phyloP scores from a whole-genome alignment of 2,329 filamentous ascomycete genomes.

The Calonectria pseudoturangicola region DNA sequence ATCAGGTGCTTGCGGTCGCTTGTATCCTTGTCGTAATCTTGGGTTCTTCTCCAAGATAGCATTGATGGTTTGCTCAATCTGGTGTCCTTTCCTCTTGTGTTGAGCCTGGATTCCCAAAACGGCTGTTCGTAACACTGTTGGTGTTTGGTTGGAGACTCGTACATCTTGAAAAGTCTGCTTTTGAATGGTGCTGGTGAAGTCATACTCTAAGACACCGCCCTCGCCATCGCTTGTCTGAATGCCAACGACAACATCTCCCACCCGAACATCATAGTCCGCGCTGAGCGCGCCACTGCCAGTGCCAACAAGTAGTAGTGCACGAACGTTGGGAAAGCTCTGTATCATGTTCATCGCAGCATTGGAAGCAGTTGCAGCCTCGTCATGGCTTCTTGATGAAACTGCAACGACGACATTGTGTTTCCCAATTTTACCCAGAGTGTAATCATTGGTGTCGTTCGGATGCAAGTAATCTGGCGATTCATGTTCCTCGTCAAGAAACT shows the following conservation, averaged over 20 bases:
- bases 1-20: neutral
- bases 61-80: neutral
- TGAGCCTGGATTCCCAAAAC: neutral
- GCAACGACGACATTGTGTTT: conserved; percentile 31
- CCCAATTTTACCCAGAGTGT: neutral
- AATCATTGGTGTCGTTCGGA: neutral
- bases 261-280: neutral
- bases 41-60: neutral
- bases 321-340: conserved; percentile 7
- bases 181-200: neutral
- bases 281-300: conserved; percentile 3
- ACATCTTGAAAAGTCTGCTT: neutral
- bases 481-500: conserved; percentile 20
- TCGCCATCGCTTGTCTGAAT: neutral
- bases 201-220: neutral
- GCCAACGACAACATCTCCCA: conserved; percentile 8
- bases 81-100: neutral
- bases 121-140: neutral
- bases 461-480: neutral
- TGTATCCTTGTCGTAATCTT: neutral
- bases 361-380: neutral
- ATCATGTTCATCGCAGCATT: conserved; percentile 2
- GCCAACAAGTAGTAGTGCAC: conserved; percentile 10
- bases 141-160: neutral
- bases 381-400: neutral